These are phyloP conservation scores for Rhytidiadelphus loreus DNA, from an alignment of 225 moss, liverwort and hornwort species.

Conservation along the genomic window DNA sequence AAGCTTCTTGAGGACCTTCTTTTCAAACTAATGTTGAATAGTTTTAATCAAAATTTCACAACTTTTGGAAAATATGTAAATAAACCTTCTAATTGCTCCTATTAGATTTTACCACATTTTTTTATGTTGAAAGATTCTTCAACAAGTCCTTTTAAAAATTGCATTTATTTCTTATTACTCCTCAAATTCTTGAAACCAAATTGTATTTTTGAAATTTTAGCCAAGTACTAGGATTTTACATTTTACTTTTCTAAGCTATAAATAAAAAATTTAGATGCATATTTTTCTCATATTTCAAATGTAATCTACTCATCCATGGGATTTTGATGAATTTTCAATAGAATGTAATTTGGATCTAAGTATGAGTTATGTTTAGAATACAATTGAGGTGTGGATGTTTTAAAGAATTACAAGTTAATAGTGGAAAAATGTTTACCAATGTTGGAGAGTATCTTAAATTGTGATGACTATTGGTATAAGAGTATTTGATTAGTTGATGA, in stretches of 20 bases:
- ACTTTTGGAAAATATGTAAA: background rate
- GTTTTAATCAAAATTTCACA: background rate
- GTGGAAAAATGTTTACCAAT: too few relatives aligned
- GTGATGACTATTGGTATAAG: too few relatives aligned
- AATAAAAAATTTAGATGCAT: background rate
- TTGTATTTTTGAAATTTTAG: background rate
- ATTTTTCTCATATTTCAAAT: background rate
- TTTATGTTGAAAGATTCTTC: background rate
- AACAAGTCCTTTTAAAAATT: background rate
- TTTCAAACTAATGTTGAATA: background rate
- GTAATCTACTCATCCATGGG: background rate
- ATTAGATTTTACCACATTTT: background rate
- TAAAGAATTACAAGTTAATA: too few relatives aligned
- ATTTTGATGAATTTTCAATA: background rate
- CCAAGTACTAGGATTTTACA: background rate
- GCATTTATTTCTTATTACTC: accelerated
- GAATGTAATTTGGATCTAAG: too few relatives aligned
- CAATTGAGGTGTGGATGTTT: too few relatives aligned
- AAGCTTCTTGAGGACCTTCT: background rate
- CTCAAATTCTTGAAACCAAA: background rate
- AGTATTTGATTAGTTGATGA: too few relatives aligned
- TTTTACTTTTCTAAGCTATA: accelerated
- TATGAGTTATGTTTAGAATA: too few relatives aligned
- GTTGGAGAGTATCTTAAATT: too few relatives aligned
- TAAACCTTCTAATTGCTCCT: background rate